Evolutionary conservation across 2,329 filamentous ascomycete species (phyloP), one percentile per base, ranked within the genome.

Genomic region (Colletotrichum eremochloae): DNA sequence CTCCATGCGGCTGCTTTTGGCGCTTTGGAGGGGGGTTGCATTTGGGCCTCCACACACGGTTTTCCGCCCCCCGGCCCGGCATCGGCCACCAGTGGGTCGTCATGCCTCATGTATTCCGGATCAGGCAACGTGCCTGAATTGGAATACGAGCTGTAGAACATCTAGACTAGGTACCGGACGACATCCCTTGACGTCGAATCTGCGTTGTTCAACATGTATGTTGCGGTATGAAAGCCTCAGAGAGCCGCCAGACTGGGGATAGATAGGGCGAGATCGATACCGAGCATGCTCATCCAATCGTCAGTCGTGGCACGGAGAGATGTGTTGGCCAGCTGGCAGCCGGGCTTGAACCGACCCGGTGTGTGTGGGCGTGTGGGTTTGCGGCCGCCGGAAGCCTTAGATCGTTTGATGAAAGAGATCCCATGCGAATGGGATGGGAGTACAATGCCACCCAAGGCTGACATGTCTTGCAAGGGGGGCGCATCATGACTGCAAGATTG

Each of bases 11-110:
- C 66, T 44, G 60, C 44, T 40, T n/a, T n/a, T 18, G 42, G 42
- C 40, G 40, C 40, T 18, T 42, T 5, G 18, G 14, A 18, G 18
- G 46, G 46, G 20, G 60, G 55, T 70, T 65, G 53, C 55, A 61
- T 46, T 72, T 70, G 60, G 60, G 66, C 70, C 61, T 64, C 20
- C 40, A 56, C 38, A 63, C 53, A 69, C 46, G 38, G 42, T 46
- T 24, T 31, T 50, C 63, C 31, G 48, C 20, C 46, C 38, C n/a
- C 46, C 38, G 52, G 44, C 18, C 58, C 53, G 50, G 50, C 33
- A 42, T 42, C 29, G 46, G 24, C 40, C 46, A 56, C 50, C 48
- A 40, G 15, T 48, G 38, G 55, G 44, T 60, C 29, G 64, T 33
- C 44, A 53, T 61, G 68, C 58, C 15, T 71, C 40, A 46, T 31